A percentile compares a stretch with the other conserved stretches of the same genome.
phyloP scores from a whole-genome alignment of 345 rosid genomes.

The Gossypium longicalyx region DNA sequence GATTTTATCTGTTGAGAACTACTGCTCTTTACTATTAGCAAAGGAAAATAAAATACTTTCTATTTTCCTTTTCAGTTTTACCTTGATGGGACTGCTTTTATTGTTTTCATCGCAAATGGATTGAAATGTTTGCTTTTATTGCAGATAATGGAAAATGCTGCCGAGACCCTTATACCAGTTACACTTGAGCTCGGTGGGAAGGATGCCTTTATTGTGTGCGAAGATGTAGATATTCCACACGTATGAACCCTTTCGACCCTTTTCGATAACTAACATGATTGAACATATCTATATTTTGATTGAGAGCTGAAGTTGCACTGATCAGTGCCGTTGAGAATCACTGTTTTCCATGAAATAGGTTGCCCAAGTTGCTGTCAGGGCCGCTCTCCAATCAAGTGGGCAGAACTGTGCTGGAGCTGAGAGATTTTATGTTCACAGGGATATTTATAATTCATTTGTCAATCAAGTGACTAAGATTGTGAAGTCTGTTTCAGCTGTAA shows the following conservation, averaged over 20 bases:
- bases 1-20: background rate
- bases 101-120: background rate
- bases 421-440: constrained; percentile 88
- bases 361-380: constrained; percentile 95
- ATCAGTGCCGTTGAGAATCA: constrained; percentile 14
- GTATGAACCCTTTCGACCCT: constrained; percentile 35
- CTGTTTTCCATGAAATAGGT: constrained; percentile 44
- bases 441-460: constrained; percentile 71
- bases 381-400: constrained; percentile 89
- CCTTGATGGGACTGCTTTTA: background rate
- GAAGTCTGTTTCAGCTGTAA: constrained; percentile 89
- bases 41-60: background rate
- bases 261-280: constrained; percentile 4
- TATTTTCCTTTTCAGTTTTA: background rate
- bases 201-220: constrained; percentile 91
- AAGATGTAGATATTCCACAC: constrained; percentile 76
- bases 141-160: constrained; percentile 94
- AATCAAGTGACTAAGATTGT: constrained; percentile 70
- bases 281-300: constrained; percentile 8
- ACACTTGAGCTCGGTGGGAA: constrained; percentile 99
- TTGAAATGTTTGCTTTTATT: constrained; percentile 21
- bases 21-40: background rate
- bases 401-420: constrained; percentile 99
- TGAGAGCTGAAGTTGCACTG: constrained; percentile 11
- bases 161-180: constrained; percentile 72